Conservation (phyloP, 1,284 basidiomycete species). For the Sphaerobolus stellatus region DNA sequence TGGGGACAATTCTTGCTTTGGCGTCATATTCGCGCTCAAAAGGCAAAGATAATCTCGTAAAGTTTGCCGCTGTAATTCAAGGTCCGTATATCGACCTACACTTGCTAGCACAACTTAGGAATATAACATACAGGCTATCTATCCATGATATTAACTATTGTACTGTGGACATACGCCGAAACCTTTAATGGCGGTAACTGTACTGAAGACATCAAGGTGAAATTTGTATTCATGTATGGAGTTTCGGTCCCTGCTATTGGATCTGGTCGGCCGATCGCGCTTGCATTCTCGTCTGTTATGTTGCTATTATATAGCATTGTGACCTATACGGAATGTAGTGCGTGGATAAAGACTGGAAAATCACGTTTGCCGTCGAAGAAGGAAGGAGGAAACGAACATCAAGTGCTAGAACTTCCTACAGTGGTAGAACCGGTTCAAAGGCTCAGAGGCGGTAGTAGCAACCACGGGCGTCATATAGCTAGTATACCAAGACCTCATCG, state of each 20-base stretch:
- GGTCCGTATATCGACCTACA: constrained; percentile 25
- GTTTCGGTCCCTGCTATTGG: constrained; percentile 30
- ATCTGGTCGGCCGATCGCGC: constrained; percentile 32
- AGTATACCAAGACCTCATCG: neutral
- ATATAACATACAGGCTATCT: constrained; percentile 18
- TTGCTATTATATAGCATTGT: constrained; percentile 30
- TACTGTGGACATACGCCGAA: constrained; percentile 11
- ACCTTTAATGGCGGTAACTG: constrained; percentile 30
- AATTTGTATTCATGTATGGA: constrained; percentile 35
- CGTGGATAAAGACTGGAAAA: constrained; percentile 14
- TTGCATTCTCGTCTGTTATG: constrained; percentile 33
- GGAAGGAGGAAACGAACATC: constrained; percentile 16
- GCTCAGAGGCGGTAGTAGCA: neutral
- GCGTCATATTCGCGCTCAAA: constrained; percentile 41
- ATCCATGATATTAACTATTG: constrained; percentile 9
- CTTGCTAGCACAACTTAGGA: neutral
- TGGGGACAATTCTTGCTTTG: constrained; percentile 39
- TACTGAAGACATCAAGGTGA: constrained; percentile 23
- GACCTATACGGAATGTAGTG: constrained; percentile 34
- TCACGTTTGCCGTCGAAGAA: constrained; percentile 10
- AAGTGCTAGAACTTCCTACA: neutral
- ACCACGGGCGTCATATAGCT: constrained; percentile 15
- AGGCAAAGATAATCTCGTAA: constrained; percentile 35
- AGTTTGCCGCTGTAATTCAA: constrained; percentile 39
- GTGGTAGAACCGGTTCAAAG: neutral